Evolutionary conservation across 2,329 filamentous ascomycete genomes (phyloP), one percentile per base, ranked within the genome.

Genomic region (Verticillium nonalfalfae): DNA sequence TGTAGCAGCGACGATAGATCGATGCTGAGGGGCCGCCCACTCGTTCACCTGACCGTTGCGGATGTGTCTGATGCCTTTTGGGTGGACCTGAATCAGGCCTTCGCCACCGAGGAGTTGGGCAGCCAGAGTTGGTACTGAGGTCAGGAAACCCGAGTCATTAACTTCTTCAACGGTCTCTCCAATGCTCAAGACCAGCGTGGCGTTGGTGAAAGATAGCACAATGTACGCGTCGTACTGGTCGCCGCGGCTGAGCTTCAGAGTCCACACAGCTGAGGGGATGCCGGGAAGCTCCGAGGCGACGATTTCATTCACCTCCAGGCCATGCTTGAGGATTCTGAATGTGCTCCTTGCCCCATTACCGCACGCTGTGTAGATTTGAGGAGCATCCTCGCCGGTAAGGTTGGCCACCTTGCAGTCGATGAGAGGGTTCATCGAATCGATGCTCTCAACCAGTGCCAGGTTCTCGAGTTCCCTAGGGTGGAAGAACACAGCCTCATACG

Each of bases 161-260:
- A 97, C 93, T 75, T 98, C 93, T 73, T 97, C 93, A 0, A 99
- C 95, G 1, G 93, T 97, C 72, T 99, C 95, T 4, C 94, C 95
- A 66, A 99, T 97, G 70, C 93, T 96, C 15, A 99, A 81, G 1
- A 98, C 93, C 13, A 98, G 81, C 0, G 95, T 99, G 35, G 88
- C 90, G 68, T 96, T 96, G 45, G 89, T 88, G 70, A 97, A 95
- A 2, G 93, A 96, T 5, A 99, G 82, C n/a, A 99, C 86, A 63
- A 99, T 97, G 71, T 98, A 97, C 0, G 92, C 90, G 75, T 99
- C 94, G 66, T 89, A 96, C 67, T 94, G 86, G 67, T 98, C 94
- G 18, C 85, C 84, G 21, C 86, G 86, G 40, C 87, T 90, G 56
- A 96, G 79, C 73, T 97, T 97, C 0, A 96, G 93, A 0, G 95